phyloP scores from a whole-genome alignment of 352 stramenopile genomes.

The Phytophthora cajani region DNA sequence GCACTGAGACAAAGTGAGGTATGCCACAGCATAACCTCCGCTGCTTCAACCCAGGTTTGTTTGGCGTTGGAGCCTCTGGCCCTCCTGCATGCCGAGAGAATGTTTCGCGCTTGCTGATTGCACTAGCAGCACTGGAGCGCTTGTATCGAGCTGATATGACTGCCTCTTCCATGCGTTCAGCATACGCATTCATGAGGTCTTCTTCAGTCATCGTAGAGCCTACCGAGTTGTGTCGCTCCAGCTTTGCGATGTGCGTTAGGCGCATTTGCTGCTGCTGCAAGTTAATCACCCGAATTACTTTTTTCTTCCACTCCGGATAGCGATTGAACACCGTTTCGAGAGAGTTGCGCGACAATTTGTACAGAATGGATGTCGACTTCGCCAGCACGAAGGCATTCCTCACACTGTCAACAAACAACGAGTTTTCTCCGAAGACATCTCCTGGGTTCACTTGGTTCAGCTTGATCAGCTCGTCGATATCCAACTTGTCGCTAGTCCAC shows the following conservation, averaged over 20 bases:
- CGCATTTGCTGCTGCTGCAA: constrained; percentile 63
- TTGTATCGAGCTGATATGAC: constrained; percentile 43
- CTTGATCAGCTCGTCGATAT: constrained; percentile 45
- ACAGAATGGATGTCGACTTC: constrained; percentile 74
- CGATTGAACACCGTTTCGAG: constrained; percentile 74
- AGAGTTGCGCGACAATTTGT: constrained; percentile 68
- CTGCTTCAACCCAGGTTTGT: not conserved
- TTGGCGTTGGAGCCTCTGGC: not conserved
- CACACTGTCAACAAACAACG: constrained; percentile 66
- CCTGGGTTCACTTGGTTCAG: constrained; percentile 58
- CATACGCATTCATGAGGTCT: constrained; percentile 40
- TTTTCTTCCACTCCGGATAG: constrained; percentile 76
- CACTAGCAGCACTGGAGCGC: constrained; percentile 36
- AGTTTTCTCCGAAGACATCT: constrained; percentile 77
- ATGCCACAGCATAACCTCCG: constrained; percentile 3
- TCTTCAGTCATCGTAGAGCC: constrained; percentile 42
- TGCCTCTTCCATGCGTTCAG: constrained; percentile 49
- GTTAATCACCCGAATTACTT: constrained; percentile 68
- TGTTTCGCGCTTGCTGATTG: constrained; percentile 24
- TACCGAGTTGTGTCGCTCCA: constrained; percentile 51
- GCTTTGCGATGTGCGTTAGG: constrained; percentile 46
- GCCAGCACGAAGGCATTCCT: constrained; percentile 63
- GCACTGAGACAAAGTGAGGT: constrained; percentile 19
- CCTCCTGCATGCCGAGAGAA: constrained; percentile 11
- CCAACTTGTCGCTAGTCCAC: constrained; percentile 21